Conservation (phyloP, 495 filamentous ascomycete species). For the Penicillium waksmanii region DNA sequence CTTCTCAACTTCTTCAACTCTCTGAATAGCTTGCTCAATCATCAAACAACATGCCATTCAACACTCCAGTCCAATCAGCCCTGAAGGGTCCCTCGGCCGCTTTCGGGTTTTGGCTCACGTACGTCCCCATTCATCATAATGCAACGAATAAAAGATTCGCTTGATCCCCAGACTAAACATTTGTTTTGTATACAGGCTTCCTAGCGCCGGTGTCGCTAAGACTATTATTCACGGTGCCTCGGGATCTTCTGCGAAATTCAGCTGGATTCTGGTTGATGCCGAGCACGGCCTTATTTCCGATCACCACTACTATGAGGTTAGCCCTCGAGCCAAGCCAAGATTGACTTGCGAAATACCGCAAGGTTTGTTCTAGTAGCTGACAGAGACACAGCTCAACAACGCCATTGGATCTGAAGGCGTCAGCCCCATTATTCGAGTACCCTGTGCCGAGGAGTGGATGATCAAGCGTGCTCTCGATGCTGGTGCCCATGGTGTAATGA, state of each 20-base stretch:
- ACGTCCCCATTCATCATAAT: conserved; percentile 14
- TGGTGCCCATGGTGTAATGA: conserved; percentile 66
- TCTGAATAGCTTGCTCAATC: background rate
- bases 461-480: conserved; percentile 74
- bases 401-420: conserved; percentile 68
- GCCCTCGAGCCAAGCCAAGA: background rate
- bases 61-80: conserved; percentile 25
- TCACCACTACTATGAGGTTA: conserved; percentile 40
- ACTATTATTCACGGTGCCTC: conserved; percentile 39
- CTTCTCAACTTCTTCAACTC: background rate
- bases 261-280: conserved; percentile 78
- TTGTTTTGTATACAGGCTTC: conserved; percentile 24
- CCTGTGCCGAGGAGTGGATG: conserved; percentile 70
- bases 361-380: background rate
- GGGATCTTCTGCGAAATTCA: conserved; percentile 33
- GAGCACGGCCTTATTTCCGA: conserved; percentile 73
- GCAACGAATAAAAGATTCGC: background rate
- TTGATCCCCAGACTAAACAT: conserved; percentile 1
- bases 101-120: conserved; percentile 48
- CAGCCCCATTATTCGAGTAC: conserved; percentile 69
- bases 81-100: conserved; percentile 23
- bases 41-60: conserved; percentile 28
- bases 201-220: conserved; percentile 39
- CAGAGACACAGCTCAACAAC: conserved; percentile 30
- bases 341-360: background rate